A percentile compares a stretch with the other conserved stretches of the same genome.
These are phyloP conservation scores for Kalmanozyma brasiliensis DNA, from an alignment of 1,284 basidiomycete genomes.

Conservation along the genomic window DNA sequence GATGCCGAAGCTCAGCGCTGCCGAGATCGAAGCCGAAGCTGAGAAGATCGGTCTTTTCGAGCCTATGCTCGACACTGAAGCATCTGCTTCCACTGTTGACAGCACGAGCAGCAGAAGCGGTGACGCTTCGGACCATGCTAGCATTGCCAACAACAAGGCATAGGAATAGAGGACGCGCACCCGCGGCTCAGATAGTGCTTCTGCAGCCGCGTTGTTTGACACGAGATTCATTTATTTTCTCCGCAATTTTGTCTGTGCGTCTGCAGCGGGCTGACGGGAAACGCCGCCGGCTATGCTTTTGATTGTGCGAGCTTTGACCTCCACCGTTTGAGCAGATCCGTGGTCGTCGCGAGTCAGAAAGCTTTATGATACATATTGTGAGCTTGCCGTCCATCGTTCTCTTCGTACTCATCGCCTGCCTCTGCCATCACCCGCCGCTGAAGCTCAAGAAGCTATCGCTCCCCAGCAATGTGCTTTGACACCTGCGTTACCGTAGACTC, in stretches of 20 bases:
- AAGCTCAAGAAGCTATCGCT: neutral
- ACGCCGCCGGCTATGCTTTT: constrained; percentile 2
- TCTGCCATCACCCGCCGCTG: neutral
- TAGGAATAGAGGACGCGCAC: neutral
- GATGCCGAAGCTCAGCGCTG: constrained; percentile 41
- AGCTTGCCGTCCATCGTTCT: neutral
- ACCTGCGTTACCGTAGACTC: constrained; percentile 7
- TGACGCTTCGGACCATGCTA: constrained; percentile 3
- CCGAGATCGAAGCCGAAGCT: constrained; percentile 50
- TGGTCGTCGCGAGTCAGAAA: too few relatives aligned
- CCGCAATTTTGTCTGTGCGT: too few relatives aligned
- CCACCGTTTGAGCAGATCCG: too few relatives aligned
- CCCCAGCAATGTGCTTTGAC: constrained; percentile 12
- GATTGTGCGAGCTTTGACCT: too few relatives aligned
- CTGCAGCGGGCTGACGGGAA: too few relatives aligned
- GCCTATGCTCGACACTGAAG: constrained; percentile 6
- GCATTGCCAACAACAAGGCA: constrained; percentile 1
- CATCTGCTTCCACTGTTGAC: constrained; percentile 1
- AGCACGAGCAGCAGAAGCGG: neutral
- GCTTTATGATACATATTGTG: too few relatives aligned
- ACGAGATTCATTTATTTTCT: neutral
- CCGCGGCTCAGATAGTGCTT: neutral
- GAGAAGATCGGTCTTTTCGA: constrained; percentile 43
- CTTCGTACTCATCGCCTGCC: neutral
- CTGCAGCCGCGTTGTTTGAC: constrained; percentile 9